Base-by-base conservation (phyloP, 2,329 filamentous ascomycete species). In the Lomentospora prolificans region DNA sequence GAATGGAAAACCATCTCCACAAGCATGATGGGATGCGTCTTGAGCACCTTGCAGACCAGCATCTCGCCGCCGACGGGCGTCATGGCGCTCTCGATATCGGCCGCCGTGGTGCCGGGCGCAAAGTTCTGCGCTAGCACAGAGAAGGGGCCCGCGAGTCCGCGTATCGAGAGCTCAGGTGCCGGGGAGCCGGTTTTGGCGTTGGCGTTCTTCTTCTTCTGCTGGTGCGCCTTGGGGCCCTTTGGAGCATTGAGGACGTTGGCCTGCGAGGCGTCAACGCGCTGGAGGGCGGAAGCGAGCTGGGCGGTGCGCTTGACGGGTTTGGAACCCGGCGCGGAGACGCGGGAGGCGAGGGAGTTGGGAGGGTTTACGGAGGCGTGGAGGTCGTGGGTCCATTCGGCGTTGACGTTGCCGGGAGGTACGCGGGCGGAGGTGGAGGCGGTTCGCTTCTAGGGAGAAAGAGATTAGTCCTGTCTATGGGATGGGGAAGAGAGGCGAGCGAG, bases 21-120 rank as follows among this genome's bases (percentile, higher is more conserved):
- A 64, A 90, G 84, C 53, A 94, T 82, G 3, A 86, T 84, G 0
- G 89, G 89, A 27, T 73, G 72, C 3, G 83, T 77, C 65, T 85
- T 83, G 57, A 90, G 70, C 39, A 94, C 72, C 33, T 76, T 79
- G 71, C 88, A 92, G 63, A 79, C 81, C 24, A 79, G 65, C 63
- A 90, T 78, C 58, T 84, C 75, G 28, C 86, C 87, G 39, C 86
- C 87, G n/a, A 88, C 73, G 0, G 83, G 82, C n/a, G 78, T 80
- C 82, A 94, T 84, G 57, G 89, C 89, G 62, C 85, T 87, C 73
- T 90, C 87, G 58, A 94, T 89, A 64, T 94, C 89, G 28, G 86
- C 87, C 1, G 85, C 86, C 5, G 89, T 90, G 0, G 89, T 94
- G 36, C 89, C 89, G 2, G 82, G 82, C 10, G 88, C 89, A 66